Conservation (phyloP, 805 yeast species). For the Myxozyma neotropica region DNA sequence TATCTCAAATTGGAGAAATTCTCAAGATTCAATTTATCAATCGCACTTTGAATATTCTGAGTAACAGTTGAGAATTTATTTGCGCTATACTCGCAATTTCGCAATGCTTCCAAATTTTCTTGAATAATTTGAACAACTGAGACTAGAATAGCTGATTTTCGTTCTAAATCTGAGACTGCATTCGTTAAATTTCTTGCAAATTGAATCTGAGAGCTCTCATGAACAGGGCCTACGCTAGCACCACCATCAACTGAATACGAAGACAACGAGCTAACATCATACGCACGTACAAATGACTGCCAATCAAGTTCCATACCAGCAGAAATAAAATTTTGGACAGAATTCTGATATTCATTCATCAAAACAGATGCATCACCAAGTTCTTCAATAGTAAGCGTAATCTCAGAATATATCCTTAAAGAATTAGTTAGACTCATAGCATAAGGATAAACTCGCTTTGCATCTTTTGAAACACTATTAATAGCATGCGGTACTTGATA, state of each 20-base stretch:
- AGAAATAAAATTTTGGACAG: slow-evolving; percentile 44
- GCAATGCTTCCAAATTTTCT: slow-evolving; percentile 37
- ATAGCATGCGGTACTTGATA: slow-evolving; percentile 61
- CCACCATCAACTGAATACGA: slow-evolving; percentile 15
- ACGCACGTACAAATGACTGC: slow-evolving; percentile 54
- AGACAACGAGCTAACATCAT: slow-evolving; percentile 47
- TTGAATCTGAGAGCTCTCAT: slow-evolving; percentile 24
- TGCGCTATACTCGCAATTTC: slow-evolving; percentile 38
- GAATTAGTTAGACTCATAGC: slow-evolving; percentile 59
- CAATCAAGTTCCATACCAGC: slow-evolving; percentile 52
- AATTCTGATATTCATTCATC: slow-evolving; percentile 44
- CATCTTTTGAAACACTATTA: slow-evolving; percentile 51
- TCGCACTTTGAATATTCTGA: slow-evolving; percentile 42
- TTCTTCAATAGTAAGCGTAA: slow-evolving; percentile 41
- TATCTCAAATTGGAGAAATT: slow-evolving; percentile 44
- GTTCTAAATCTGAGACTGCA: slow-evolving; percentile 41
- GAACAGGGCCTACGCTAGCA: background rate
- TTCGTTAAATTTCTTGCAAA: slow-evolving; percentile 43
- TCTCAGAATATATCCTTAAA: slow-evolving; percentile 46
- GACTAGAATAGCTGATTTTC: slow-evolving; percentile 41
- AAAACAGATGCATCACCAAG: slow-evolving; percentile 50
- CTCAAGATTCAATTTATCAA: slow-evolving; percentile 39
- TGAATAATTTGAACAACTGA: slow-evolving; percentile 40
- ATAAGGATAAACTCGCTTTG: slow-evolving; percentile 58
- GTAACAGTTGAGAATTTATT: slow-evolving; percentile 36